These are phyloP conservation scores for Citeromyces siamensis DNA, from an alignment of 1,139 yeast genomes.

Conservation along the genomic window DNA sequence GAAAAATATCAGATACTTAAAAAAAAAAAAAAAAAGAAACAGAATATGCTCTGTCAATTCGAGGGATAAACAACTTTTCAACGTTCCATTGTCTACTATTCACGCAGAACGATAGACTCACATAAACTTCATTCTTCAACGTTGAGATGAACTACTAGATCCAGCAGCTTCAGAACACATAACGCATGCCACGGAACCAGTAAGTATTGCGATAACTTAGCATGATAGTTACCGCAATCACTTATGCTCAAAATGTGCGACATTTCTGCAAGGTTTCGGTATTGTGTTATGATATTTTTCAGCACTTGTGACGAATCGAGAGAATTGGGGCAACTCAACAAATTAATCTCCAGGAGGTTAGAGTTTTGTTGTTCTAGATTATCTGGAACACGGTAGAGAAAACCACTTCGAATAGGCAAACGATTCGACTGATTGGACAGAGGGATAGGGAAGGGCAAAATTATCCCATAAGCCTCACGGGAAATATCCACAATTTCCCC, in stretches of 20 bases:
- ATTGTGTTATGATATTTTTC: slow-evolving; percentile 51
- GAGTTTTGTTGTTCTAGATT: slow-evolving; percentile 11
- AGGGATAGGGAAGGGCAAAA: slow-evolving; percentile 51
- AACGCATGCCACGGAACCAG: slow-evolving; percentile 76
- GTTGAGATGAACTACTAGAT: slow-evolving; percentile 26
- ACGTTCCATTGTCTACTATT: no score
- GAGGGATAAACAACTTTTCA: no score
- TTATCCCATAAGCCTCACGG: slow-evolving; percentile 50
- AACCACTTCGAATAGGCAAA: slow-evolving; percentile 62
- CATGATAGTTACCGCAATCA: slow-evolving; percentile 7
- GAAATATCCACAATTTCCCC: slow-evolving; percentile 33
- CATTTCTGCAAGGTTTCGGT: slow-evolving; percentile 48
- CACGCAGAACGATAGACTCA: no score
- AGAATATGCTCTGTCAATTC: no score
- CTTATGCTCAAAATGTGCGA: slow-evolving; percentile 28
- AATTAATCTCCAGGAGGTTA: slow-evolving; percentile 38
- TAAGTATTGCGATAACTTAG: slow-evolving; percentile 23
- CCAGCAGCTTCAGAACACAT: slow-evolving; percentile 60
- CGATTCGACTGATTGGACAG: slow-evolving; percentile 61
- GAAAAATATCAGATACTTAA: no score
- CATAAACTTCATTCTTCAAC: slow-evolving; percentile 17
- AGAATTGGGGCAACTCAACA: slow-evolving; percentile 58
- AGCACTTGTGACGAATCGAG: slow-evolving; percentile 44
- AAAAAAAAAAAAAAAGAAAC: no score
- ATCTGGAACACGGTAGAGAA: slow-evolving; percentile 32